These are phyloP conservation scores for Scheffersomyces stambukii DNA, from an alignment of 1,139 yeast genomes.

Conservation along the genomic window DNA sequence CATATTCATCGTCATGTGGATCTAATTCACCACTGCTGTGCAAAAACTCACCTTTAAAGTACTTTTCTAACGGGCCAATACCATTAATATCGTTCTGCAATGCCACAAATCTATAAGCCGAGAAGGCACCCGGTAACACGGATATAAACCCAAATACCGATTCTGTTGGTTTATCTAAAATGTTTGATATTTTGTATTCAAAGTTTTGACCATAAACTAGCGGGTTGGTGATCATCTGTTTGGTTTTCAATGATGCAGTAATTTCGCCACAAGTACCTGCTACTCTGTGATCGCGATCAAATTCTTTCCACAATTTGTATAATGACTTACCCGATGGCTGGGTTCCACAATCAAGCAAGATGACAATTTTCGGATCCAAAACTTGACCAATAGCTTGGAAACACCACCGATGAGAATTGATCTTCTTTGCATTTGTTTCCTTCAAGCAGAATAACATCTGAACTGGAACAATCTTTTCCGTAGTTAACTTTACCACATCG, in stretches of 20 bases:
- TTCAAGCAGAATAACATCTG: conserved; percentile 45
- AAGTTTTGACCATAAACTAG: conserved; percentile 46
- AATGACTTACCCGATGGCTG: conserved; percentile 45
- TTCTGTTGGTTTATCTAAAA: conserved; percentile 45
- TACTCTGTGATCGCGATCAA: conserved; percentile 43
- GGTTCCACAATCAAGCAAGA: conserved; percentile 46
- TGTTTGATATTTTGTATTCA: conserved; percentile 44
- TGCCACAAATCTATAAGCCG: conserved; percentile 41
- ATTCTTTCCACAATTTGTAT: conserved; percentile 48
- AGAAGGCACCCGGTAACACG: conserved; percentile 46
- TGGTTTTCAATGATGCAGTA: conserved; percentile 37
- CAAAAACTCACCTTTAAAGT: conserved; percentile 47
- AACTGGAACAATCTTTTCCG: conserved; percentile 47
- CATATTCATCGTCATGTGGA: conserved; percentile 44
- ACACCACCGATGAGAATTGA: conserved; percentile 50
- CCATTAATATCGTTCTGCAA: conserved; percentile 41
- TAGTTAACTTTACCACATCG: conserved; percentile 44
- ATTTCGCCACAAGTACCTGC: conserved; percentile 53
- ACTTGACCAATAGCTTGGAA: conserved; percentile 46
- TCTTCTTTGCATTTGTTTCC: conserved; percentile 45
- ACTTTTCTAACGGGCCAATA: conserved; percentile 44
- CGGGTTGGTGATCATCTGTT: conserved; percentile 43
- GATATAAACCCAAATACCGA: conserved; percentile 45
- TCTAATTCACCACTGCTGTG: conserved; percentile 44
- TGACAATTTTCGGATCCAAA: conserved; percentile 40